Evolutionary conservation across 441 rosid genomes (phyloP), one percentile per base, ranked within the genome.

Genomic region (Corymbia citriodora): DNA sequence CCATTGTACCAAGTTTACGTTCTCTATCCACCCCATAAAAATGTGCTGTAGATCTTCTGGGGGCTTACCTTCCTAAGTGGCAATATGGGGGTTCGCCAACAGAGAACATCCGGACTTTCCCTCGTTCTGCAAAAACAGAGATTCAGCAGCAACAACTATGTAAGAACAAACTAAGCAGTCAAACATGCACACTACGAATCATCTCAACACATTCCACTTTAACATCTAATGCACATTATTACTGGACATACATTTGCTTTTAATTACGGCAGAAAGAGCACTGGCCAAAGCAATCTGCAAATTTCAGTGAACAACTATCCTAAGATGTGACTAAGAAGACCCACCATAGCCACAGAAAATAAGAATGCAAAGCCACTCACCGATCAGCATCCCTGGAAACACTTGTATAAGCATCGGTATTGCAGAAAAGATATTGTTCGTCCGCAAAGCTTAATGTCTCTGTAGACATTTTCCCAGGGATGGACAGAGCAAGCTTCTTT

Each of bases 71-170:
- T 93, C 91, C 90, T 93, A 90, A 92, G 88, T 53, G 94, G 93
- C 85, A 93, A 92, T n/a, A 91, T 70, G 2, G 98, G 97, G 65
- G 95, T 96, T 93, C 95, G 95, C 98, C 98, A 96, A 90, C 99
- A 95, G 88, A 94, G 94, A 48, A 94, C 88, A 89, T 90, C 93
- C 3, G 95, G 90, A 87, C 92, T 91, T 91, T 94, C 96, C 91
- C 92, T 93, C 52, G 49, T 13, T 90, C 99, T 97, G 97, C 94
- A 88, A 88, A 91, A 93, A 89, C 61, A 90, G 89, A 91, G 50
- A 55, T 88, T 52, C 53, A 13, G 8, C 68, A 63, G 33, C 57
- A 31, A 63, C 57, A 31, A 63, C 16, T 52, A 86, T 2, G 52
- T 33, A 9, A 59, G 85, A 74, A 74, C 8, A 40, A 74, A 40